A percentile compares a stretch with the other conserved stretches of the same genome.
Evolutionary conservation across 805 yeast species (phyloP).

Genomic region (Zygoascus biomembranicola): DNA sequence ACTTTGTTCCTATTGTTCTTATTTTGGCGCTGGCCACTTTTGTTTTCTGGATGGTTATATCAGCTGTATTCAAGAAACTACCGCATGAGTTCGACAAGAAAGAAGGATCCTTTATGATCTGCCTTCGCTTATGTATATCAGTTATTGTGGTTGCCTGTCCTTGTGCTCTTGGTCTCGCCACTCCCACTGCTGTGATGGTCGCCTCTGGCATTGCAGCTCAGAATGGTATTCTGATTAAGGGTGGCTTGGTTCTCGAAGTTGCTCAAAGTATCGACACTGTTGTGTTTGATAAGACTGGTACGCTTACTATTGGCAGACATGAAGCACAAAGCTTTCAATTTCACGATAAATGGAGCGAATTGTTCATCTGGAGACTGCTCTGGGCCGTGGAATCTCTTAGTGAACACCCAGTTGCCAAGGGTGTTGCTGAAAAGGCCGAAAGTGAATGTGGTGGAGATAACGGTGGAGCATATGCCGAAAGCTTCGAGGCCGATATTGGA

Average conservation of each 20-base stretch:
- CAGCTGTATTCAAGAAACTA: slow-evolving; percentile 29
- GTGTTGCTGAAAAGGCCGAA: slow-evolving; percentile 42
- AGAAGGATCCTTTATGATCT: slow-evolving; percentile 54
- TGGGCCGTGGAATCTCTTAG: slow-evolving; percentile 53
- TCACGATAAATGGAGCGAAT: neutral
- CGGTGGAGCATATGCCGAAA: slow-evolving; percentile 3
- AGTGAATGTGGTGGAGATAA: slow-evolving; percentile 8
- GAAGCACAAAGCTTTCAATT: neutral
- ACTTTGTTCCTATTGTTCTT: slow-evolving; percentile 74
- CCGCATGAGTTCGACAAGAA: slow-evolving; percentile 43
- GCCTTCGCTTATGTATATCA: slow-evolving; percentile 74
- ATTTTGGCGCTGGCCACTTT: slow-evolving; percentile 58
- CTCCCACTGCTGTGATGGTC: slow-evolving; percentile 98
- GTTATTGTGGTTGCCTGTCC: slow-evolving; percentile 98
- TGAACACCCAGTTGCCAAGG: slow-evolving; percentile 84
- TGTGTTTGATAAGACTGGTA: slow-evolving; percentile 93
- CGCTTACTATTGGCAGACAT: slow-evolving; percentile 69
- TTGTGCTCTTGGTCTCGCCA: slow-evolving; percentile 93
- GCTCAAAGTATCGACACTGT: slow-evolving; percentile 57
- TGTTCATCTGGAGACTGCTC: neutral
- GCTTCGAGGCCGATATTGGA: slow-evolving; percentile 26
- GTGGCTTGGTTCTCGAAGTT: slow-evolving; percentile 80
- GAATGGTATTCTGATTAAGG: slow-evolving; percentile 84
- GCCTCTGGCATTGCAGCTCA: slow-evolving; percentile 95
- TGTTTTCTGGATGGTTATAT: slow-evolving; percentile 45